Percentiles rank a stretch among this genome's conserved stretches.
Evolutionary conservation across 2,329 filamentous ascomycete genomes (phyloP).

Genomic region (Ophiocordyceps camponoti-saundersi): DNA sequence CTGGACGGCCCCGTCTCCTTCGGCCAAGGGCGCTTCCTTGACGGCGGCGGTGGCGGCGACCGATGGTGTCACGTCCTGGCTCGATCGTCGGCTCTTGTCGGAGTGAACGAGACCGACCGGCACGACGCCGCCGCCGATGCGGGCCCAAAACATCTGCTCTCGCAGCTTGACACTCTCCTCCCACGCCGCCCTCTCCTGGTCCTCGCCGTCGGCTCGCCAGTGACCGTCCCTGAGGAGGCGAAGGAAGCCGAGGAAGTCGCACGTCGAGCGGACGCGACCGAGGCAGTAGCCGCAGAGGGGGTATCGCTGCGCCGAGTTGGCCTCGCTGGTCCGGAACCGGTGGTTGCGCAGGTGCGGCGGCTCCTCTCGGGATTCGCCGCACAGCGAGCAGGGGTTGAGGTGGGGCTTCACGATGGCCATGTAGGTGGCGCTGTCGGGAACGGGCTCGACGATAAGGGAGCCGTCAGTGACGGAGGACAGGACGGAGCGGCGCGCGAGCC

Average conservation of each 20-base stretch:
- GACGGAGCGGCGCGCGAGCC: slow-evolving; percentile 78
- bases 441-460: slow-evolving; percentile 75
- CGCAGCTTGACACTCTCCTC: slow-evolving; percentile 80
- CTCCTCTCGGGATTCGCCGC: slow-evolving; percentile 65
- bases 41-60: too few species aligned
- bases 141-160: slow-evolving; percentile 94
- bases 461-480: slow-evolving; percentile 71
- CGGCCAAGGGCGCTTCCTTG: neutral
- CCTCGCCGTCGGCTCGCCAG: slow-evolving; percentile 68
- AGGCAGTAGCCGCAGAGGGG: slow-evolving; percentile 83
- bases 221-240: slow-evolving; percentile 85
- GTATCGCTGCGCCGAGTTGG: slow-evolving; percentile 72
- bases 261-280: slow-evolving; percentile 65
- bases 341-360: slow-evolving; percentile 60
- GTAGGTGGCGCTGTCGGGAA: slow-evolving; percentile 42
- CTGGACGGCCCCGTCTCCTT: neutral
- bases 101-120: slow-evolving; percentile 29
- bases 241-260: slow-evolving; percentile 84
- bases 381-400: slow-evolving; percentile 62
- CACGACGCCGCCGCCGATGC: slow-evolving; percentile 80
- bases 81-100: neutral
- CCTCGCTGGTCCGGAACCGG: slow-evolving; percentile 78
- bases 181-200: slow-evolving; percentile 79
- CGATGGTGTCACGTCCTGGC: neutral
- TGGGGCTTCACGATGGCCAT: slow-evolving; percentile 32